Percentiles rank a stretch among this genome's conserved stretches.
Conservation (phyloP, 805 yeast genomes). For the Wickerhamomyces silvicola region DNA sequence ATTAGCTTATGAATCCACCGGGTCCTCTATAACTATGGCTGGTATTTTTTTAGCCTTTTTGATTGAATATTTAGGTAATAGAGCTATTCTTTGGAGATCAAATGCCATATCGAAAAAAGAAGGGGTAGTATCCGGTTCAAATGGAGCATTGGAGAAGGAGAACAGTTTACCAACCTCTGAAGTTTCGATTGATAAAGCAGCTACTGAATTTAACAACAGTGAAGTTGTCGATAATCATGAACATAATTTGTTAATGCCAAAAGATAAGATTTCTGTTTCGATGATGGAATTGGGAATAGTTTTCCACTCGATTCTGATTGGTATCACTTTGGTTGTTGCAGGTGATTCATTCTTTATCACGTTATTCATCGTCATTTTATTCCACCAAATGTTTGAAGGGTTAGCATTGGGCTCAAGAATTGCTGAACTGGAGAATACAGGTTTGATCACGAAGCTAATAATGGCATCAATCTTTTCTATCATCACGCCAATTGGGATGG, state of each 20-base stretch:
- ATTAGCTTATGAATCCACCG: conserved; percentile 12
- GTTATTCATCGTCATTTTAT: conserved; percentile 55
- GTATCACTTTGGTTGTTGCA: conserved; percentile 67
- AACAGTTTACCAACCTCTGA: background rate
- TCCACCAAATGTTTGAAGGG: conserved; percentile 80
- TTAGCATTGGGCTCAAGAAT: conserved; percentile 77
- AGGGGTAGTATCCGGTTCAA: background rate
- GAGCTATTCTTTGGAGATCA: conserved; percentile 5
- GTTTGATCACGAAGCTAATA: conserved; percentile 42
- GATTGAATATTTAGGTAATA: conserved; percentile 10
- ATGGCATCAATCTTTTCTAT: conserved; percentile 44
- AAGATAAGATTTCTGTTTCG: conserved; percentile 27
- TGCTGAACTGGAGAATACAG: conserved; percentile 34
- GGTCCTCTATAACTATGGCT: conserved; percentile 15
- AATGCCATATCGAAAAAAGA: background rate
- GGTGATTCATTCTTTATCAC: conserved; percentile 62
- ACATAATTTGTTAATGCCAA: conserved; percentile 3
- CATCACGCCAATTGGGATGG: conserved; percentile 68
- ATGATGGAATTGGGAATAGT: conserved; percentile 70
- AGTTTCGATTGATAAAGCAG: background rate
- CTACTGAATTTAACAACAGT: background rate
- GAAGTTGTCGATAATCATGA: background rate
- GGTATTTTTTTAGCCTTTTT: conserved; percentile 14
- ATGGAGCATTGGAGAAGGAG: background rate
- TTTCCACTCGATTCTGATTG: conserved; percentile 76